Base-by-base conservation (phyloP, 2,329 filamentous ascomycete genomes). In the Cadophora gregata region DNA sequence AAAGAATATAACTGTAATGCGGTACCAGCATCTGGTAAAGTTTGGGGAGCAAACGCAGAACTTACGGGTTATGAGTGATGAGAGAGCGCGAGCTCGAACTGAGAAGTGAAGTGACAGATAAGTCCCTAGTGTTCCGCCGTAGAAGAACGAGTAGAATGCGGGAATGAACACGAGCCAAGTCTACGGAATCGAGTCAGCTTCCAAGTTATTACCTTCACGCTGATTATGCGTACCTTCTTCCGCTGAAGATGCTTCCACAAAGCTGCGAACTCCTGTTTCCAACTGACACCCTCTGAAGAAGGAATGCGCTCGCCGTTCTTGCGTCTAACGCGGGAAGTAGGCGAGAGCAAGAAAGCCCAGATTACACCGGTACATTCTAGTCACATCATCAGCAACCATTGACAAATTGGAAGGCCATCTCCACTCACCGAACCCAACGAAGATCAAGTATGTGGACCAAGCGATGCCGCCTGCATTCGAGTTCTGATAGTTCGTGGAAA, bases 361-460 rank as follows among this genome's bases (percentile, higher is more conserved):
- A 77, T 36, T 9, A 77, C 65, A 6, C 77, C 77, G 3, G 75
- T 75, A 62, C 74, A 77, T 68, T 75, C 64, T 66, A 66, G 62
- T 19, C 2, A 27, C 2, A 3, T 36, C 7, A 16, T 56, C 67
- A 33, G 31, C 16, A 19, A 42, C 38, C 9, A 8, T 38, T 3
- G 3, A 38, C 36, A 3, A 16, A 10, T 3, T 3, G 7, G 36
- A 38, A 8, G 36, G 12, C 9, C 5, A 7, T 12, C 12, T 7
- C 3, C 36, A 14, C 71, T 55, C 63, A 72, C 72, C 74, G 51
- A 76, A 77, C 1, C 70, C 88, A 66, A 93, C 91, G 73, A 93
- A 92, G 42, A 91, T 76, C 19, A 90, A 78, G 68, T 87, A 92
- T 0, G 92, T 89, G 0, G 84, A 84, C 70, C 91, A 91, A 0